Percentiles rank a stretch among this genome's conserved stretches.
Conservation (phyloP, 139 green algal species). For the Choricystis sp. region DNA sequence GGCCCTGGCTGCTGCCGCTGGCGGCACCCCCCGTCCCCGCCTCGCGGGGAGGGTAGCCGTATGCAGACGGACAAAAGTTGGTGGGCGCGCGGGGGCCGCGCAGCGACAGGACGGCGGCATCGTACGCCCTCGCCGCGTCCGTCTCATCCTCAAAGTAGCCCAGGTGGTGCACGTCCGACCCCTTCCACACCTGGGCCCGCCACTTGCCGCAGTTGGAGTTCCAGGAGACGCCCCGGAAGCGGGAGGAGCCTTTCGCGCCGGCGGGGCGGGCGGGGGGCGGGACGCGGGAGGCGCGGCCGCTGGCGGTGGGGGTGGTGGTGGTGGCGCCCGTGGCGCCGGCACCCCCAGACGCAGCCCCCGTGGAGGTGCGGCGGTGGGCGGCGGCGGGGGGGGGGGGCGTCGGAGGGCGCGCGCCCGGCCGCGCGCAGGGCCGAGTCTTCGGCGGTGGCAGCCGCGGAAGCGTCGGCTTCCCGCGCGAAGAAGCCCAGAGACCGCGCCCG, state of each 20-base stretch:
- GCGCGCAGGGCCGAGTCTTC: neutral
- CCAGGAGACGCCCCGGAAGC: constrained; percentile 22
- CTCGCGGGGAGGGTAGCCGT: neutral
- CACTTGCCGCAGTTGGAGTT: constrained; percentile 20
- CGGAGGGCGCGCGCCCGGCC: neutral
- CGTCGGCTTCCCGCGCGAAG: constrained; percentile 10
- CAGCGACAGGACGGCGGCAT: constrained; percentile 32
- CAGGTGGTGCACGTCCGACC: constrained; percentile 31
- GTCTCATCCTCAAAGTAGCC: constrained; percentile 42
- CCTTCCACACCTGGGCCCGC: constrained; percentile 19
- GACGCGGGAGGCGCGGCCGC: neutral
- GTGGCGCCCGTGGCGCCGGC: neutral
- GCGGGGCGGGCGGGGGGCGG: neutral
- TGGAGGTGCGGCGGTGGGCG: too few species aligned
- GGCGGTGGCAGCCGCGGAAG: neutral
- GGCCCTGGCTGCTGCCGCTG: too few species aligned
- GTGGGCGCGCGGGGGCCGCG: constrained; percentile 24
- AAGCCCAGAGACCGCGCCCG: constrained; percentile 18
- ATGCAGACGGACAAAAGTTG: constrained; percentile 19
- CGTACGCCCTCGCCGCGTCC: constrained; percentile 41
- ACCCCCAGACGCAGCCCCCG: neutral
- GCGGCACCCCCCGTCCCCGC: too few species aligned
- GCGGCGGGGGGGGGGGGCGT: too few species aligned
- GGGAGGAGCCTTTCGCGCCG: constrained; percentile 13
- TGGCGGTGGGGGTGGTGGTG: neutral